A percentile compares a stretch with the other conserved stretches of the same genome.
Evolutionary conservation across 2,329 filamentous ascomycete species (phyloP).

Genomic region (Xylariaceae sp.): DNA sequence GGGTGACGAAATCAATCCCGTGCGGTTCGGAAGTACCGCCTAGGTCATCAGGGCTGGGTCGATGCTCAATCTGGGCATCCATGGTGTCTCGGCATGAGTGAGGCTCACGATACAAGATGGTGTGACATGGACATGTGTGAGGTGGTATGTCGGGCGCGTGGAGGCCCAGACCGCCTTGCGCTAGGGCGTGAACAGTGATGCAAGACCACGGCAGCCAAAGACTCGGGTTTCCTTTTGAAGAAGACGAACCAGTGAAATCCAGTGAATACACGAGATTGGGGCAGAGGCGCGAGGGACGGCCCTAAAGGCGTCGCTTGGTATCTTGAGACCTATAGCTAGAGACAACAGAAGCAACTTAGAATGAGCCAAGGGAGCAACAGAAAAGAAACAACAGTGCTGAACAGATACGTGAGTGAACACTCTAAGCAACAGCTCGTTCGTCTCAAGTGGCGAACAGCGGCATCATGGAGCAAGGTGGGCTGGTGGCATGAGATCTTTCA

Average conservation of each 20-base stretch:
- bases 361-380: no score
- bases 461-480: no score
- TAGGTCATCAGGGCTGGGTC: slow-evolving; percentile 2
- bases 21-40: slow-evolving; percentile 22
- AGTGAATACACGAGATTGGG: not conserved
- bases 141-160: no score
- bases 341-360: no score
- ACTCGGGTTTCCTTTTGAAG: not conserved
- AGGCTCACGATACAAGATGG: no score
- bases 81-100: slow-evolving; percentile 9
- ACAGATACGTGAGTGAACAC: no score
- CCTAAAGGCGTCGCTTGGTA: no score
- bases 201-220: not conserved
- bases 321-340: no score
- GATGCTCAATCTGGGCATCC: slow-evolving; percentile 17
- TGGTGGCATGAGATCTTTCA: no score
- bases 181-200: not conserved
- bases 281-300: not conserved
- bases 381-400: no score
- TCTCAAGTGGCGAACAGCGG: no score
- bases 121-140: not conserved
- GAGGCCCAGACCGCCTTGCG: not conserved
- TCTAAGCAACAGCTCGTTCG: no score
- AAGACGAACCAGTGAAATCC: not conserved
- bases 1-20: slow-evolving; percentile 61